Evolutionary conservation across 148 eudicot species (phyloP), one percentile per base, ranked within the genome.

Genomic region (Drosera capensis): DNA sequence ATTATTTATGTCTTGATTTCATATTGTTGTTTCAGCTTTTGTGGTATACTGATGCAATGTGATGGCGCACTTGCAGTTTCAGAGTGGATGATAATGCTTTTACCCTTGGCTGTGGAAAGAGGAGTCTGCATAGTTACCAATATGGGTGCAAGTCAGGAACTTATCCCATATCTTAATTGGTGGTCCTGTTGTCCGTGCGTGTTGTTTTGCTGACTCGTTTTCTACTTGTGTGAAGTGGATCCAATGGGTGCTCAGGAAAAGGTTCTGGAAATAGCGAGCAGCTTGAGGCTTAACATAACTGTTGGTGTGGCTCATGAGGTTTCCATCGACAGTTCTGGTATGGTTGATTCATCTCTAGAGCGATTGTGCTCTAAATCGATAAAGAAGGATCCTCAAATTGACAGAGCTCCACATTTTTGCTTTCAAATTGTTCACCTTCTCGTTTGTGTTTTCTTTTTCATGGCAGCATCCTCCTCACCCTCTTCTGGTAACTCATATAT

Each of bases 1-100:
- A n/a, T n/a, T n/a, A n/a, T n/a, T n/a, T n/a, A n/a, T n/a, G n/a
- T n/a, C n/a, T n/a, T n/a, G n/a, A n/a, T n/a, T n/a, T n/a, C n/a
- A n/a, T n/a, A n/a, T n/a, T n/a, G n/a, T n/a, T n/a, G n/a, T n/a
- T n/a, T n/a, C n/a, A n/a, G 43, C 19, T n/a, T 11, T 40, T 40
- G 19, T 26, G 17, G 19, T 5, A 14, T 34, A 16, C n/a, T 2
- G n/a, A 5, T 34, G 45, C 3, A 13, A 38, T 22, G 29, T 21
- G 54, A 29, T 26, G 39, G 40, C 62, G 54, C 51, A 47, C 51
- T 3, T 66, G 51, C 80, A 92, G 99, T 85, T 62, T 62, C 70
- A 15, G 99, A 85, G 70, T 92, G 95, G 99, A 78, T 92, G 94
- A 69, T 49, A 44, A 40, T 92, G 80, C 86, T 92, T 63, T 71